Evolutionary conservation across 352 stramenopile genomes (phyloP).

Genomic region (Globisporangium okanoganense): DNA sequence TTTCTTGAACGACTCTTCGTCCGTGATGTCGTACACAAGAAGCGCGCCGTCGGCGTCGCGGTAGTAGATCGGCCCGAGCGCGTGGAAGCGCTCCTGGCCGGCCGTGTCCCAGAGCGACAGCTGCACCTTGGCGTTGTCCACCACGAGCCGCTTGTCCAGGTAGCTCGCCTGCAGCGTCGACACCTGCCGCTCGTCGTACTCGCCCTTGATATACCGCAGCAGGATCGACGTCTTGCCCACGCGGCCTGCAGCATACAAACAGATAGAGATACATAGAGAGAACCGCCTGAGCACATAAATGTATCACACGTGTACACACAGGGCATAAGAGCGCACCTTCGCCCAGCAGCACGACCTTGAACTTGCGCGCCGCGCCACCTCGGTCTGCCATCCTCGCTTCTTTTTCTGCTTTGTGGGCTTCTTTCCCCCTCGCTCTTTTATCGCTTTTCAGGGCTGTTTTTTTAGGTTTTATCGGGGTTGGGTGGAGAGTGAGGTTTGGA

Average conservation of each 20-base stretch:
- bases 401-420: slow-evolving; percentile 3
- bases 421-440: slow-evolving; percentile 5
- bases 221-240: slow-evolving; percentile 96
- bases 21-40: slow-evolving; percentile 92
- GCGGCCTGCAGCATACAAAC: slow-evolving; percentile 54
- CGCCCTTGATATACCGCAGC: slow-evolving; percentile 91
- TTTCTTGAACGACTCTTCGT: slow-evolving; percentile 90
- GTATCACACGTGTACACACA: too few relatives aligned
- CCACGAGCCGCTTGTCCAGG: slow-evolving; percentile 88
- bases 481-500: background rate
- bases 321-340: slow-evolving; percentile 64
- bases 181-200: slow-evolving; percentile 90
- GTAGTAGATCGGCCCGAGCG: slow-evolving; percentile 89
- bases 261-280: background rate
- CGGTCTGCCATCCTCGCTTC: slow-evolving; percentile 11
- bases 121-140: slow-evolving; percentile 78
- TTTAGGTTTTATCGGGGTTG: background rate
- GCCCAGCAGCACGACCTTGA: slow-evolving; percentile 82
- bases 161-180: slow-evolving; percentile 93
- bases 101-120: slow-evolving; percentile 88
- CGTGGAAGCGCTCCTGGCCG: slow-evolving; percentile 86
- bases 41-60: slow-evolving; percentile 85
- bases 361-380: slow-evolving; percentile 53
- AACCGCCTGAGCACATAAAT: background rate
- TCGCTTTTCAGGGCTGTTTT: background rate